Conservation (phyloP, 2,329 filamentous ascomycete genomes). For the Drechmeria coniospora region DNA sequence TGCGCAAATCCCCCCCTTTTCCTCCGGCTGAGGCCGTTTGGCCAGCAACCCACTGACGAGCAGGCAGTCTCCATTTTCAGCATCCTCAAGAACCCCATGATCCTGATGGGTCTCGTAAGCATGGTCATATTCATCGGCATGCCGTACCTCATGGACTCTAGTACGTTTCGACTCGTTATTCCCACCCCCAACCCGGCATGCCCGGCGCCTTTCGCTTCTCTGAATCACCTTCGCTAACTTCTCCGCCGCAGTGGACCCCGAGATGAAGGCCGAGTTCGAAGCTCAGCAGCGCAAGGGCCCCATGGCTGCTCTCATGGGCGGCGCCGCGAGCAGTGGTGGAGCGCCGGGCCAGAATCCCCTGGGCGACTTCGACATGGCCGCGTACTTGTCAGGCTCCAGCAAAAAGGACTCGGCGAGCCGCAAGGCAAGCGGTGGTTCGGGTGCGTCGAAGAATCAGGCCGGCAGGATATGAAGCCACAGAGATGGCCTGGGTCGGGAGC, state of each 20-base stretch:
- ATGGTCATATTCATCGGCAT: constrained; percentile 78
- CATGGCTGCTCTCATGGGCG: constrained; percentile 40
- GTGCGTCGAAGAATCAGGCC: constrained; percentile 23
- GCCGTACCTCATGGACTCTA: constrained; percentile 91
- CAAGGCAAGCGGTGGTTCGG: constrained; percentile 8
- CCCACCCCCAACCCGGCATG: neutral
- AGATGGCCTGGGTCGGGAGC: constrained; percentile 2
- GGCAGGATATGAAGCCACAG: constrained; percentile 20
- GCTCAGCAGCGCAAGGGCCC: constrained; percentile 68
- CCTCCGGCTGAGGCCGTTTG: neutral
- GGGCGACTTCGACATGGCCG: constrained; percentile 45
- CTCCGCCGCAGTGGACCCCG: constrained; percentile 70
- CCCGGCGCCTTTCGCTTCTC: neutral
- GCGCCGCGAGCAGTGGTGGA: constrained; percentile 9
- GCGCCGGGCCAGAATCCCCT: constrained; percentile 24
- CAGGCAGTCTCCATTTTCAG: constrained; percentile 59
- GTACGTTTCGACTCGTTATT: constrained; percentile 39
- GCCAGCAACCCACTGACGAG: constrained; percentile 3
- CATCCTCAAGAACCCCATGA: constrained; percentile 91
- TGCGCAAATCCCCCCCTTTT: constrained; percentile 29
- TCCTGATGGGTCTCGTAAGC: constrained; percentile 73
- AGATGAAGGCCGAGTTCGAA: constrained; percentile 84
- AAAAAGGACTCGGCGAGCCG: constrained; percentile 26
- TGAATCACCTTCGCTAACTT: neutral
- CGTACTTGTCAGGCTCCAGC: constrained; percentile 42